Conservation (phyloP, 495 filamentous ascomycete species). For the Daldinia childiae region DNA sequence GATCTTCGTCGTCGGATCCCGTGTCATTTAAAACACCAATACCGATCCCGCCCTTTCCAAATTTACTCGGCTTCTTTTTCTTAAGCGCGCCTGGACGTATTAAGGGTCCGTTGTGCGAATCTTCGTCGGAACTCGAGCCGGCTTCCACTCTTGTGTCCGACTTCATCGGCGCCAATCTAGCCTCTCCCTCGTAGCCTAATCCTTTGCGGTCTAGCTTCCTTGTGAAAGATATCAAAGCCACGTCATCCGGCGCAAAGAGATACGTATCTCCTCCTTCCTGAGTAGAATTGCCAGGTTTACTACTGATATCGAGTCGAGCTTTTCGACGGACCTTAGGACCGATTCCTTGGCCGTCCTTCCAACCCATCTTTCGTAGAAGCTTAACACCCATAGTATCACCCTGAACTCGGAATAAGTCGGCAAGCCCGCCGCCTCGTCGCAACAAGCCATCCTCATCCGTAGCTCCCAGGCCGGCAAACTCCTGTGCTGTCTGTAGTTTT, state of each 20-base stretch:
- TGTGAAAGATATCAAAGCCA: conserved; percentile 75
- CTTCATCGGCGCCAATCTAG: conserved; percentile 55
- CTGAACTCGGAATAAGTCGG: conserved; percentile 76
- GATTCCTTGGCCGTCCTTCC: conserved; percentile 92
- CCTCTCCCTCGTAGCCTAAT: conserved; percentile 79
- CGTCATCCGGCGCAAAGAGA: conserved; percentile 90
- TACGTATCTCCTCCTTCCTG: conserved; percentile 64
- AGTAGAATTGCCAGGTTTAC: conserved; percentile 37
- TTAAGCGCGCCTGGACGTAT: conserved; percentile 42
- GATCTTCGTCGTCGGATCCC: conserved; percentile 97
- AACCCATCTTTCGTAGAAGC: conserved; percentile 92
- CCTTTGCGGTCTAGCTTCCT: conserved; percentile 84
- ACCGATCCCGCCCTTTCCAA: conserved; percentile 74
- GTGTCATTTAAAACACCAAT: conserved; percentile 93
- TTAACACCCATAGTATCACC: conserved; percentile 93
- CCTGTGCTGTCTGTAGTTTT: conserved; percentile 73
- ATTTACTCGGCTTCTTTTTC: conserved; percentile 61
- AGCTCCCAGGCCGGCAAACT: conserved; percentile 80
- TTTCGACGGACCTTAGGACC: conserved; percentile 85
- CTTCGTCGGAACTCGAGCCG: conserved; percentile 63
- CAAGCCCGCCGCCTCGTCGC: conserved; percentile 63
- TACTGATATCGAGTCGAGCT: conserved; percentile 68
- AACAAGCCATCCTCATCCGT: conserved; percentile 63
- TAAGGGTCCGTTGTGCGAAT: conserved; percentile 50
- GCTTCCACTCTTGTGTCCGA: conserved; percentile 30